Conservation (phyloP, 225 moss, liverwort and hornwort species). For the Bryum argenteum region DNA sequence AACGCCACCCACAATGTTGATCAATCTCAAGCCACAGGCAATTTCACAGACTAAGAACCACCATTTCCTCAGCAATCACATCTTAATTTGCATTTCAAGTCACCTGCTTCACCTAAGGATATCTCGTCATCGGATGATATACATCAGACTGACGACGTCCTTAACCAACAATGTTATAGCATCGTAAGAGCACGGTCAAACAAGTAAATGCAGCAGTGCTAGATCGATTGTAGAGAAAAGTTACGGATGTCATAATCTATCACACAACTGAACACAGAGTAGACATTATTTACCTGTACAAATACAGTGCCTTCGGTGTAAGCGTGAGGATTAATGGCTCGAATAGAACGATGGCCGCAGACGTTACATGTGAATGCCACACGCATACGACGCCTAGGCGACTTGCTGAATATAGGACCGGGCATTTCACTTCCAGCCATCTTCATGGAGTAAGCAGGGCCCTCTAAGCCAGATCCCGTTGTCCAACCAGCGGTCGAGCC, state of each 20-base stretch:
- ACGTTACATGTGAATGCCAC: slow-evolving; percentile 99
- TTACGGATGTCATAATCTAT: neutral
- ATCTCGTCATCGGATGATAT: too few relatives aligned
- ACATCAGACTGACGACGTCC: too few relatives aligned
- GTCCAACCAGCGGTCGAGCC: slow-evolving; percentile 90
- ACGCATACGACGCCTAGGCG: slow-evolving; percentile 96
- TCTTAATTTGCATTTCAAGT: too few relatives aligned
- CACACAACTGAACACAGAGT: neutral
- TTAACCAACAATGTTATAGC: neutral
- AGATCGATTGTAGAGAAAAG: neutral
- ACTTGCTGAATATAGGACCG: slow-evolving; percentile 74
- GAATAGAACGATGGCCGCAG: slow-evolving; percentile 92
- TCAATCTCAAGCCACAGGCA: slow-evolving; percentile 18
- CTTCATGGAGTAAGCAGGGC: slow-evolving; percentile 69
- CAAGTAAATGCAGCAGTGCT: neutral
- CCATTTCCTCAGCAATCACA: too few relatives aligned
- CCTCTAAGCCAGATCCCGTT: slow-evolving; percentile 96
- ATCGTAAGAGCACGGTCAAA: neutral
- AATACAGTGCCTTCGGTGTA: slow-evolving; percentile 99
- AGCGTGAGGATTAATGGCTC: slow-evolving; percentile 96
- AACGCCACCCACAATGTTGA: slow-evolving; percentile 24
- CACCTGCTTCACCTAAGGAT: too few relatives aligned
- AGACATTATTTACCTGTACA: slow-evolving; percentile 75
- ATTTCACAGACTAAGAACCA: too few relatives aligned
- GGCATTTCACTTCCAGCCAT: slow-evolving; percentile 62